Percentiles rank a stretch among this genome's conserved stretches.
phyloP scores from a whole-genome alignment of 2,329 filamentous ascomycete genomes.

The Xylariomycetidae sp. region DNA sequence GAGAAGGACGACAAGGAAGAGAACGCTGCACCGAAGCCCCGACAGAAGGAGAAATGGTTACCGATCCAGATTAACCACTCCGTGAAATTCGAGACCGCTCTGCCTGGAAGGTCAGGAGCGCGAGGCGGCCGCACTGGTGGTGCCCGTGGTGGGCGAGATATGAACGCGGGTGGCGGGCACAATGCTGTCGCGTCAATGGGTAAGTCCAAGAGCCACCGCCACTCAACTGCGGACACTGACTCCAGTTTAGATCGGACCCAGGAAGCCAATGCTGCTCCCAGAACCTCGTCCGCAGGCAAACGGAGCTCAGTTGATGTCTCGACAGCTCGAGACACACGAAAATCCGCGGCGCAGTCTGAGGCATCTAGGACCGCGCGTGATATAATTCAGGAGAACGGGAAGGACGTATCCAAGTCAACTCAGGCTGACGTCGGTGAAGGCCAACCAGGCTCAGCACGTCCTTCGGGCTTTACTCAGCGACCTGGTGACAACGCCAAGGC shows the following conservation, averaged over 20 bases:
- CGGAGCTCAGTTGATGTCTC: slow-evolving; percentile 37
- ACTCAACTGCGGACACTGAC: slow-evolving; percentile 9
- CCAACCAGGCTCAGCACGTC: slow-evolving; percentile 9
- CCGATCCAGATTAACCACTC: slow-evolving; percentile 75
- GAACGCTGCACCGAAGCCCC: slow-evolving; percentile 36
- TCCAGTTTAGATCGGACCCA: slow-evolving; percentile 15
- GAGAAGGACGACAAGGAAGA: slow-evolving; percentile 59
- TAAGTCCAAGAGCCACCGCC: background rate
- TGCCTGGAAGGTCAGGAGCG: slow-evolving; percentile 51
- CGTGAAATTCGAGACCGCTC: slow-evolving; percentile 79
- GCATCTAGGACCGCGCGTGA: slow-evolving; percentile 35
- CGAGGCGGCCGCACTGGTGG: slow-evolving; percentile 37
- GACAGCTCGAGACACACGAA: slow-evolving; percentile 39
- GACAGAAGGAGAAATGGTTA: slow-evolving; percentile 82
- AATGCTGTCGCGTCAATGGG: slow-evolving; percentile 16
- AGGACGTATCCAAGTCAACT: slow-evolving; percentile 16
- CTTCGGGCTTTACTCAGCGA: slow-evolving; percentile 10
- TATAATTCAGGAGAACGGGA: slow-evolving; percentile 4
- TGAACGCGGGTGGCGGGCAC: slow-evolving; percentile 14
- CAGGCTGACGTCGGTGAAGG: slow-evolving; percentile 12
- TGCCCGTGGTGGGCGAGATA: slow-evolving; percentile 24
- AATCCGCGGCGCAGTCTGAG: slow-evolving; percentile 33
- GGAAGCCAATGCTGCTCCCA: slow-evolving; percentile 18
- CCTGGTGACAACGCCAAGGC: slow-evolving; percentile 14
- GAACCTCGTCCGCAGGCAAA: slow-evolving; percentile 35